Evolutionary conservation across 2,329 filamentous ascomycete species (phyloP), one percentile per base, ranked within the genome.

Genomic region (Metarhizium sp.): DNA sequence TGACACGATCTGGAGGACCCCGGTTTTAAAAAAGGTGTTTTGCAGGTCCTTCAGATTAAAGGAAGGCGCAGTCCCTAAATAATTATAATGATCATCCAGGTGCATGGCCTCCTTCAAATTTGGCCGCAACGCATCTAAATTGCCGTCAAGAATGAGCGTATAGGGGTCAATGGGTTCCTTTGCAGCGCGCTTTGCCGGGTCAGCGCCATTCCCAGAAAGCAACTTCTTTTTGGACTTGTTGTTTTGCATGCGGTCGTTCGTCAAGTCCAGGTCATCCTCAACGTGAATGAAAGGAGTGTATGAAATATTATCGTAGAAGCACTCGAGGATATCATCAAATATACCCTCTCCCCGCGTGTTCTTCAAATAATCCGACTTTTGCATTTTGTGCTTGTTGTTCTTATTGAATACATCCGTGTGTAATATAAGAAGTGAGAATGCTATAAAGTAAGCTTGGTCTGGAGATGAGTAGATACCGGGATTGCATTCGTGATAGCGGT

Each of bases 391-490:
- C 74, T 97, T 97, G 75, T 97, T 97, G 75, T 97, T 99, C 73
- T 95, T 96, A 77, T 99, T 99, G 82, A 97, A 97, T n/a, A 95
- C 90, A 67, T 99, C 94, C 0, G 94, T 97, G 64, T 99, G 94
- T 38, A 99, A 77, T 62, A 99, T 96, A 57, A 99, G 81, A 55
- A 99, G 84, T 2, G 92, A 97, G 67, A 99, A 99, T 16, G 92
- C 91, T 60, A 97, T 92, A 65, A 97, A 96, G 69, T 97, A 96
- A n/a, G 94, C 92, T 72, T 96, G 90, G 65, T 97, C 94, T 63
- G 91, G 84, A 38, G 86, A 86, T 29, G 87, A 81, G 71, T 95
- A 99, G 58, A 99, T 95, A 43, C 94, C 92, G 2, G 94, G 94
- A 64, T 99, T 99, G 73, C 94, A 99, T 71, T 99, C 94, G 67